Evolutionary conservation across 345 rosid genomes (phyloP).

Genomic region (Mangifera indica): DNA sequence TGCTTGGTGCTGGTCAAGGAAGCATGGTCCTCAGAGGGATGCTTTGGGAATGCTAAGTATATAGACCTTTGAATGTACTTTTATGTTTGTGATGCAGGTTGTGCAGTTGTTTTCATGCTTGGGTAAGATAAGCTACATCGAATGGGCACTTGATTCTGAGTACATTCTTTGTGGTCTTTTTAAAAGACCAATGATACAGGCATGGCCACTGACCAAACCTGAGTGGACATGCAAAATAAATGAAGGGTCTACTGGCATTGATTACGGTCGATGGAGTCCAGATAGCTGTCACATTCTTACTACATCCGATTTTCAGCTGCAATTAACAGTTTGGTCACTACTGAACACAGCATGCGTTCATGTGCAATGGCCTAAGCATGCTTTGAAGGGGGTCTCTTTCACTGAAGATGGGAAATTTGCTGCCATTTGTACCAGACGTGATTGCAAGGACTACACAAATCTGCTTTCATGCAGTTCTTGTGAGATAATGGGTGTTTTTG

Average conservation of each 20-base stretch:
- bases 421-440: slow-evolving; percentile 84
- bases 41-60: too few relatives aligned
- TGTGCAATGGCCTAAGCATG: too few relatives aligned
- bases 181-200: slow-evolving; percentile 91
- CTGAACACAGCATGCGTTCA: too few relatives aligned
- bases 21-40: neutral
- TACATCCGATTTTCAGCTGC: too few relatives aligned
- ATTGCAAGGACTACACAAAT: slow-evolving; percentile 88
- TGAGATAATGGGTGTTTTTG: slow-evolving; percentile 94
- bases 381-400: too few relatives aligned
- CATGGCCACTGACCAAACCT: slow-evolving; percentile 86
- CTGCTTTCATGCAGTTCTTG: slow-evolving; percentile 82
- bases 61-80: too few relatives aligned
- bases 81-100: slow-evolving; percentile 56
- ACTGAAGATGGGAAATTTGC: too few relatives aligned
- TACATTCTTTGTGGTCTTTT: slow-evolving; percentile 92
- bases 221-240: slow-evolving; percentile 99
- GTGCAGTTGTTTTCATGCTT: slow-evolving; percentile 94
- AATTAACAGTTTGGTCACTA: too few relatives aligned
- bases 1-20: neutral
- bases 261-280: too few relatives aligned
- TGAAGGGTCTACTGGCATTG: slow-evolving; percentile 94
- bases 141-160: too few relatives aligned
- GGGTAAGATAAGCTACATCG: slow-evolving; percentile 93
- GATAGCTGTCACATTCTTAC: too few relatives aligned